Conservation (phyloP, 345 rosid species). For the Boechera retrofracta region DNA sequence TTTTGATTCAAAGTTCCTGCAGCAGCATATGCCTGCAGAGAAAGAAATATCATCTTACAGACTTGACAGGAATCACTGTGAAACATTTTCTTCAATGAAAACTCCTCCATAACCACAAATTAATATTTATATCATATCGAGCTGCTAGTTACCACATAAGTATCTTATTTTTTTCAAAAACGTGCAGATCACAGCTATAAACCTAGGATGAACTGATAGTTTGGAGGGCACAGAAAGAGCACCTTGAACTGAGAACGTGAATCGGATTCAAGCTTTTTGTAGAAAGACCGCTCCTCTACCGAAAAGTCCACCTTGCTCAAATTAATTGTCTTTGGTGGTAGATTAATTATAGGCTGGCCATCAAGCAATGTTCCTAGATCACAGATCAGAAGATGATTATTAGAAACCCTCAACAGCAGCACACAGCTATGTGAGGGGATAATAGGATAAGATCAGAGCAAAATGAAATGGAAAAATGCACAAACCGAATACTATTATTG, state of each 20-base stretch:
- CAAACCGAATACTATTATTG: background rate
- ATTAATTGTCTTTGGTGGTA: conserved; percentile 77
- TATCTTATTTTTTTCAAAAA: conserved; percentile 15
- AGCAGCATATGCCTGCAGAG: conserved; percentile 82
- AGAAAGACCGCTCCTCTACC: conserved; percentile 82
- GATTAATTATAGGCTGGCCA: conserved; percentile 81
- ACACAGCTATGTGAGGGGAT: conserved; percentile 20
- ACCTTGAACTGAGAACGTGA: conserved; percentile 92
- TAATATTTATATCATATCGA: conserved; percentile 1
- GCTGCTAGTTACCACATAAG: conserved; percentile 12
- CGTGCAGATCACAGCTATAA: conserved; percentile 13
- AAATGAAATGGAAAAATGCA: conserved; percentile 15
- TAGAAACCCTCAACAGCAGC: conserved; percentile 34
- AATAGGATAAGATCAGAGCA: conserved; percentile 17
- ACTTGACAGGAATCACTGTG: conserved; percentile 12
- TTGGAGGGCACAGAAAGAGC: conserved; percentile 34
- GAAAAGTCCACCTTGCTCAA: conserved; percentile 82
- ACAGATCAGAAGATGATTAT: conserved; percentile 35
- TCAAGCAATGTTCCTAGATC: conserved; percentile 76
- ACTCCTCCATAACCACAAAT: conserved; percentile 13
- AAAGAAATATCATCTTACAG: conserved; percentile 9
- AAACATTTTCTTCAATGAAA: conserved; percentile 23
- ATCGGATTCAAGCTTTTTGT: conserved; percentile 75
- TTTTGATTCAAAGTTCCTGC: conserved; percentile 93
- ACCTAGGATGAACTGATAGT: conserved; percentile 15